Base-by-base conservation (phyloP, 768 basidiomycete genomes). In the Suillus americanus region DNA sequence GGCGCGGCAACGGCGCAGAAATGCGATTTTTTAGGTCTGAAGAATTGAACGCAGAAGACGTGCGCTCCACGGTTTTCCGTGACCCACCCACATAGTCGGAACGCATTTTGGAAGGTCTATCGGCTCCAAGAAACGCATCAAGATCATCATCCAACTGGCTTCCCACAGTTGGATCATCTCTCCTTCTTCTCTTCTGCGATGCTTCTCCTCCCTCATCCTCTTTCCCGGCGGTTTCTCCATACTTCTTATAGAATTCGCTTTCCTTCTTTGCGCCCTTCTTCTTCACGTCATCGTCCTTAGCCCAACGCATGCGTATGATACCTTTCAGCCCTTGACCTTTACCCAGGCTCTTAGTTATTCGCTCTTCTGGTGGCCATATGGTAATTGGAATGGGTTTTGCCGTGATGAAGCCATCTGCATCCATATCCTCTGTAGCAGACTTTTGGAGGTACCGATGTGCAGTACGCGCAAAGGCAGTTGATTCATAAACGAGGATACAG, bases 231-330 rank as follows among this genome's bases (percentile, higher is more conserved):
- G 73, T 72, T 62, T 70, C 71, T 20, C 92, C 93, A 64, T 94
- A 89, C 70, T 86, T 89, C 74, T 76, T 86, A 76, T 95, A 95
- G 68, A 94, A 95, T 68, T 89, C 78, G 71, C 92, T 94, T 66
- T 89, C 83, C 63, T 79, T 80, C 72, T 83, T 86, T 4, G 93
- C 90, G 2, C 90, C 91, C 60, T 82, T 85, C 79, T 90, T 86
- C 80, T 95, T 95, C 53, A 92, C 83, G 69, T 95, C 93, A 35
- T 85, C 84, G 33, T 69, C 71, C 64, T 77, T 80, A 0, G 93
- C 93, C 91, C 90, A 93, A 30, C 93, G 85, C 86, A 95, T 89
- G 62, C 79, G 80, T 46, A 95, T 82, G 7, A 74, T 69, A 14
- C 88, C 91, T 70, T 86, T 88, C 38, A 93, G 72, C 3, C 89